A percentile compares a stretch with the other conserved stretches of the same genome.
phyloP scores from a whole-genome alignment of 345 rosid species.

The Corymbia maculata region DNA sequence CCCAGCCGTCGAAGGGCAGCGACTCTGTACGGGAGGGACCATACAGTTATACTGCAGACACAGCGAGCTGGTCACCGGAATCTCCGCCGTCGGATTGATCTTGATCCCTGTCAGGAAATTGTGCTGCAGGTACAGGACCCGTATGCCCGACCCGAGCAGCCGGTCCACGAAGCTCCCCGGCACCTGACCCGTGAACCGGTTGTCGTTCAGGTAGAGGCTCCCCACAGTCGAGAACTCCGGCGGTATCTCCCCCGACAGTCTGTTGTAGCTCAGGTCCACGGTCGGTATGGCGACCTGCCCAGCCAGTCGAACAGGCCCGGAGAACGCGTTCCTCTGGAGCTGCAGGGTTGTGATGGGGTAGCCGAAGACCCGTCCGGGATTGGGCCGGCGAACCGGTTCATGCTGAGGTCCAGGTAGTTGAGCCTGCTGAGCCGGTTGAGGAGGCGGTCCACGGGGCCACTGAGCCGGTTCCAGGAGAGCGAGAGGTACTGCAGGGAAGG shows the following conservation, averaged over 20 bases:
- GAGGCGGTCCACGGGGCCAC: slow-evolving; percentile 54
- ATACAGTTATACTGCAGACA: slow-evolving; percentile 90
- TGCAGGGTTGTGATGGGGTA: slow-evolving; percentile 65
- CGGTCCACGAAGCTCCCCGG: slow-evolving; percentile 70
- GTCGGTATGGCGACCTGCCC: slow-evolving; percentile 45
- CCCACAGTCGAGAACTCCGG: slow-evolving; percentile 67
- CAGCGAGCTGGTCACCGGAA: slow-evolving; percentile 66
- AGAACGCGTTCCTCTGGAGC: slow-evolving; percentile 61
- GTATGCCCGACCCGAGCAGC: slow-evolving; percentile 46
- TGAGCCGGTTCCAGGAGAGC: slow-evolving; percentile 62
- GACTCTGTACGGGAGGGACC: slow-evolving; percentile 77
- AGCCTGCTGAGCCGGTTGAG: slow-evolving; percentile 47
- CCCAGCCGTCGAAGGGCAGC: slow-evolving; percentile 82
- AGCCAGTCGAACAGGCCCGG: slow-evolving; percentile 48
- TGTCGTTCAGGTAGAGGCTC: slow-evolving; percentile 69
- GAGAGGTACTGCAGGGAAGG: slow-evolving; percentile 74
- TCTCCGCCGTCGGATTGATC: slow-evolving; percentile 73
- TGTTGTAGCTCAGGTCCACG: slow-evolving; percentile 76
- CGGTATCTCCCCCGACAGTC: slow-evolving; percentile 61
- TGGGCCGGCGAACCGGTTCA: slow-evolving; percentile 71
- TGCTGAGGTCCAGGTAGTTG: slow-evolving; percentile 66
- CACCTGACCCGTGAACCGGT: slow-evolving; percentile 75
- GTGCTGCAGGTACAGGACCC: slow-evolving; percentile 72
- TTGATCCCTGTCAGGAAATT: slow-evolving; percentile 73
- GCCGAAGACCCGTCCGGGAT: slow-evolving; percentile 43